Conservation (phyloP, 768 basidiomycete genomes). For the Amylocystis lapponica region DNA sequence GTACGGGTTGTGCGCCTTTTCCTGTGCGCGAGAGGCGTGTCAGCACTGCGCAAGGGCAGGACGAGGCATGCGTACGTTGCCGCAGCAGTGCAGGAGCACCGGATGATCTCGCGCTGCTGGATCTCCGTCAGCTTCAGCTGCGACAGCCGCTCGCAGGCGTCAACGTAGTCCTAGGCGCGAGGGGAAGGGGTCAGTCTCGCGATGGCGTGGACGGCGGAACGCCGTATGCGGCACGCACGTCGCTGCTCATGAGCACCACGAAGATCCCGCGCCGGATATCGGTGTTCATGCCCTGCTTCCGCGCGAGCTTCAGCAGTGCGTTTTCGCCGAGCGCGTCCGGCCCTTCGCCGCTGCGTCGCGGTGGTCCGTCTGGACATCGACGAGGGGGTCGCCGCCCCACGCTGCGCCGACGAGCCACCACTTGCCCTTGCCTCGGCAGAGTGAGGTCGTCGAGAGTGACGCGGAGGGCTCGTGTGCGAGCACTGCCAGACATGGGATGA, state of each 20-base stretch:
- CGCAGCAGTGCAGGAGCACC: slow-evolving; percentile 91
- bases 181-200: background rate
- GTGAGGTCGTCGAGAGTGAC: slow-evolving; percentile 83
- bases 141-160: slow-evolving; percentile 86
- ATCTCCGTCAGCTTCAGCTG: slow-evolving; percentile 80
- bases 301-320: slow-evolving; percentile 70
- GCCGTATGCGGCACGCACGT: slow-evolving; percentile 45
- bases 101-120: slow-evolving; percentile 93
- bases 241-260: slow-evolving; percentile 91
- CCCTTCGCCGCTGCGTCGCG: slow-evolving; percentile 19
- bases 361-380: slow-evolving; percentile 52
- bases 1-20: slow-evolving; percentile 91
- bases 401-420: slow-evolving; percentile 99
- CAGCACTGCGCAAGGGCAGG: slow-evolving; percentile 1
- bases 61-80: slow-evolving; percentile 54
- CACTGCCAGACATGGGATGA: slow-evolving; percentile 40
- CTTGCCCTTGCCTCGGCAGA: slow-evolving; percentile 81
- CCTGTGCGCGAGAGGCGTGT: slow-evolving; percentile 46
- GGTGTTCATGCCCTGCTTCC: slow-evolving; percentile 97
- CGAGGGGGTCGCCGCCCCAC: slow-evolving; percentile 89
- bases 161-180: slow-evolving; percentile 80
- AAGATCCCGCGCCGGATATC: slow-evolving; percentile 91
- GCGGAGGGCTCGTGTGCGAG: slow-evolving; percentile 82
- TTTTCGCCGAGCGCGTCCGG: slow-evolving; percentile 28
- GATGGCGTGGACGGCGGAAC: background rate